A percentile compares a stretch with the other conserved stretches of the same genome.
phyloP scores from a whole-genome alignment of 495 filamentous ascomycete genomes.

The Copromyces sp. region DNA sequence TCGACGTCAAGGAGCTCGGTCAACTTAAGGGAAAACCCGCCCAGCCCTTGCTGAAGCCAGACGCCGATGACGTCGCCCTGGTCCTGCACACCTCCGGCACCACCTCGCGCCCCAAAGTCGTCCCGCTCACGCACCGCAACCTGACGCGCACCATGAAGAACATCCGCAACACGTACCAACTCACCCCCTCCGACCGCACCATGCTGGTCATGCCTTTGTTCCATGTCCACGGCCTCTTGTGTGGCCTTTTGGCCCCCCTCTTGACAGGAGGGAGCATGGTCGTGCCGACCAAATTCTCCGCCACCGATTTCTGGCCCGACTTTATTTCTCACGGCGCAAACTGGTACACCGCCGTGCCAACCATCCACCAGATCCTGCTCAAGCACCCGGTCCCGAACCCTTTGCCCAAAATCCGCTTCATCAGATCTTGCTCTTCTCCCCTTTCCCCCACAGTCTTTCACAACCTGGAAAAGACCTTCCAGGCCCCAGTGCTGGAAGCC shows the following conservation, averaged over 20 bases:
- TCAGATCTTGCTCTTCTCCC: slow-evolving; percentile 76
- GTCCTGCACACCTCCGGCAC: slow-evolving; percentile 70
- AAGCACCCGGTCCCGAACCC: slow-evolving; percentile 53
- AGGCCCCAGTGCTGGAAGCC: slow-evolving; percentile 73
- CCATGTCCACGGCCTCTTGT: slow-evolving; percentile 78
- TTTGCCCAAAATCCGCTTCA: slow-evolving; percentile 68
- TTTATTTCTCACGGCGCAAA: slow-evolving; percentile 61
- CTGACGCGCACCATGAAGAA: slow-evolving; percentile 56
- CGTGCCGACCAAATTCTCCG: slow-evolving; percentile 68
- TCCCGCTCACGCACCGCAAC: slow-evolving; percentile 70
- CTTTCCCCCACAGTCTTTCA: slow-evolving; percentile 68
- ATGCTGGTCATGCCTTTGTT: slow-evolving; percentile 88
- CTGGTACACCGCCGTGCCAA: slow-evolving; percentile 84
- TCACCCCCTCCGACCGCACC: slow-evolving; percentile 59
- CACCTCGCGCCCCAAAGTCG: slow-evolving; percentile 74
- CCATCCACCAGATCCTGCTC: slow-evolving; percentile 82
- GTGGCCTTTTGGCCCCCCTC: slow-evolving; percentile 66
- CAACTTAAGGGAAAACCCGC: slow-evolving; percentile 46
- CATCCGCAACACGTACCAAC: slow-evolving; percentile 61
- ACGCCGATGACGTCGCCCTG: slow-evolving; percentile 56
- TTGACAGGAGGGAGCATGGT: slow-evolving; percentile 62
- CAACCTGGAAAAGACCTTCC: slow-evolving; percentile 58
- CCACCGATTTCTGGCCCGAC: slow-evolving; percentile 69
- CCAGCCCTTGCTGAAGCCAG: slow-evolving; percentile 42
- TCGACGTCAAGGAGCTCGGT: slow-evolving; percentile 65